Evolutionary conservation across 768 basidiomycete species (phyloP).

Genomic region (Rhodotorula toruloides): DNA sequence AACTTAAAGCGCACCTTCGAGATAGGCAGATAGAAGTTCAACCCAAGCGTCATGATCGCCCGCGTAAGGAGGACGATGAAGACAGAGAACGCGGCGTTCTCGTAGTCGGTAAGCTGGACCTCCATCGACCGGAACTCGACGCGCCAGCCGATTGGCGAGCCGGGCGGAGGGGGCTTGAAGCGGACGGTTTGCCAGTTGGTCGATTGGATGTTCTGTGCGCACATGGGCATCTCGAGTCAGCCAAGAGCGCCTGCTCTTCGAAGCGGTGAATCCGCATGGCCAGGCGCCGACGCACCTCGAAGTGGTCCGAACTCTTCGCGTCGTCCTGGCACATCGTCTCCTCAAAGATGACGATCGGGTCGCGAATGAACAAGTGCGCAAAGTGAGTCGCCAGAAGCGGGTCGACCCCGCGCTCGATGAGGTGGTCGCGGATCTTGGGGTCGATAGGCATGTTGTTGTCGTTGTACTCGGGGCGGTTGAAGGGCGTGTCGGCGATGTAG

Average conservation of each 20-base stretch:
- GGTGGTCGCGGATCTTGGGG: constrained; percentile 62
- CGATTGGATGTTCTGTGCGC: constrained; percentile 83
- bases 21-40: constrained; percentile 95
- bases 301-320: constrained; percentile 78
- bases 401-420: constrained; percentile 78
- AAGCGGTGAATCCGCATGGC: not conserved
- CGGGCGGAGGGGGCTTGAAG: constrained; percentile 95
- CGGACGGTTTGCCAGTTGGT: constrained; percentile 99
- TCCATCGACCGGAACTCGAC: constrained; percentile 99
- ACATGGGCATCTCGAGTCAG: not conserved
- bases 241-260: not conserved
- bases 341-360: constrained; percentile 89
- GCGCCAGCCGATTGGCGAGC: constrained; percentile 90
- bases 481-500: constrained; percentile 73
- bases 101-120: constrained; percentile 96
- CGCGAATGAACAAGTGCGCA: constrained; percentile 92
- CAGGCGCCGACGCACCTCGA: constrained; percentile 60
- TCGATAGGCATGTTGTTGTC: constrained; percentile 79
- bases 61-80: constrained; percentile 91
- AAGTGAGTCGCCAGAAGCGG: constrained; percentile 81
- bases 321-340: constrained; percentile 94
- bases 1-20: constrained; percentile 63
- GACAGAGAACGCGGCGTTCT: constrained; percentile 93
- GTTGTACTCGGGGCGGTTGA: constrained; percentile 89
- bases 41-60: constrained; percentile 80